Evolutionary conservation across 1,139 yeast genomes (phyloP), one percentile per base, ranked within the genome.

Genomic region (Magnusiomyces tetraspermus): DNA sequence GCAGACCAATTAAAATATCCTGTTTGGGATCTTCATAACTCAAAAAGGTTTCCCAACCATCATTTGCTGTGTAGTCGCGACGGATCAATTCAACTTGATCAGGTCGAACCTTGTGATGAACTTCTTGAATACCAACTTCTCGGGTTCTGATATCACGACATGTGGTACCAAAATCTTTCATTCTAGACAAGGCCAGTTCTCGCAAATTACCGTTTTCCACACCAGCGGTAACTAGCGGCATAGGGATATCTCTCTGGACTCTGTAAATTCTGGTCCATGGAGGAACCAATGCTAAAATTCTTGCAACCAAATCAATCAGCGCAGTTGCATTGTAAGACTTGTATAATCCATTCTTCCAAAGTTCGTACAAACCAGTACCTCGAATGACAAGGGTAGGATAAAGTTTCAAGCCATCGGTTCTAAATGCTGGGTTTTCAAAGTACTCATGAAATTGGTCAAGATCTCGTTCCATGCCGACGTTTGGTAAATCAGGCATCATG

Each of bases 401-500:
- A 49, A 92, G 77, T 67, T 92, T 92, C 60, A 92, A 77, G 42
- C 99, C 99, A 67, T 92, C 99, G 3, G 98, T 94, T 69, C 99
- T 79, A 70, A 92, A 92, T 36, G 82, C 96, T 1, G 99, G 98
- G 67, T 88, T 92, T 63, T 92, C 98, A 67, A 92, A 94, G 71
- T 92, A 92, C 68, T 92, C 98, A 63, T 83, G 80, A 66, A 92
- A 92, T 71, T 92, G 99, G 63, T 89, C 96, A 60, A 92, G 74
- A 68, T 92, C 99, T 68, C 99, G 79, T 71, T 92, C 98, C 96
- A 90, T 87, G 17, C 98, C 98, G 52, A 92, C 97, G 64, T 92
- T 92, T 21, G 99, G 99, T 62, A 92, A 75, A 74, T 92, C 98
- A 21, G 99, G 99, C 99, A 92, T 92, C 99, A 92, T 92, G 72